Evolutionary conservation across 345 rosid species (phyloP), one percentile per base, ranked within the genome.

Genomic region (Psidium friedrichsthalianum): DNA sequence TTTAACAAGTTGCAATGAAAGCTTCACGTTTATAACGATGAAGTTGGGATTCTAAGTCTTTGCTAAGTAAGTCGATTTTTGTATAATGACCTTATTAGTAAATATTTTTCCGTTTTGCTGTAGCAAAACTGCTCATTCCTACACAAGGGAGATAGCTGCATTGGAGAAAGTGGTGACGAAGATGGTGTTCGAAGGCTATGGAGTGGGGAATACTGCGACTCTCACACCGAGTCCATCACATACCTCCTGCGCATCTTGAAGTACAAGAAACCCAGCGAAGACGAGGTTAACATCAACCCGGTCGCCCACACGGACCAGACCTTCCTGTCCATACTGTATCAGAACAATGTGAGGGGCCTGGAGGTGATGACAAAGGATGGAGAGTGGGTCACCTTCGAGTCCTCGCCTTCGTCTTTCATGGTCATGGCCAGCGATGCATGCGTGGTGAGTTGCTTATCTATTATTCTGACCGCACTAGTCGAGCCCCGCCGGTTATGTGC

Each of bases 321-420:
- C 55, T 78, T 88, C 24, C 44, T 89, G 7, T 86, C 91, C 56
- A 86, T 87, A 9, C 86, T 90, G 51, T 84, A 83, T 74, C 93
- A 90, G 80, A 90, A 88, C 61, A 57, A 86, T 22, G 86, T 91
- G 6, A 83, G 54, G 40, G 92, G 92, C 49, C 56, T 91, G 69
- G 89, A 91, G 84, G 84, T 90, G 7, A 64, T 85, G 83, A 58
- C 91, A 32, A 90, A 86, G 64, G 64, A 87, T 74, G 86, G 83
- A 5, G 84, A 86, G 20, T 90, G 91, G 91, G 61, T 86, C 64
- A 51, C n/a, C 36, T 82, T 83, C 53, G 56, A 86, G 24, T 84
- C 85, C 61, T 42, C 85, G 15, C 89, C 90, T 40, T 61, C 83
- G 4, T 81, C 87, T 56, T 90, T 89, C 40, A 14, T 89, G 10